Percentiles rank a stretch among this genome's conserved stretches.
Conservation (phyloP, 140 eudicot species). For the Ambrosia hybrid region DNA sequence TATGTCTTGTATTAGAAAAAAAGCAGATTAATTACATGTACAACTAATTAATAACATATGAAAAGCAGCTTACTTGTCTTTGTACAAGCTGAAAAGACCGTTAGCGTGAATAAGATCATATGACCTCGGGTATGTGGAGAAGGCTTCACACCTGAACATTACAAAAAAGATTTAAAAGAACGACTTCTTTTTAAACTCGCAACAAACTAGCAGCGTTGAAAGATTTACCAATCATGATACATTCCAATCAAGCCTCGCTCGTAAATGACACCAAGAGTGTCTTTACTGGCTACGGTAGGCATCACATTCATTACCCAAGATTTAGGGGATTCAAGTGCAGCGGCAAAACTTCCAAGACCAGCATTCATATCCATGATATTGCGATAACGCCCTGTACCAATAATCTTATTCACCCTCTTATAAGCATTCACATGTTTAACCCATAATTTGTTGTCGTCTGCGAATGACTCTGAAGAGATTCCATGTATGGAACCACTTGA, state of each 20-base stretch:
- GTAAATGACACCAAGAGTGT: conserved; percentile 58
- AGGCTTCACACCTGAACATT: conserved; percentile 64
- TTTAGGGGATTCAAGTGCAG: conserved; percentile 57
- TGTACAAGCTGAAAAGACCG: conserved; percentile 63
- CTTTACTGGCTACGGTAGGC: conserved; percentile 65
- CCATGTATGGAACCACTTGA: conserved; percentile 52
- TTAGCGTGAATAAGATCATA: conserved; percentile 64
- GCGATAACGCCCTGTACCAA: conserved; percentile 59
- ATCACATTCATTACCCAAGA: conserved; percentile 80
- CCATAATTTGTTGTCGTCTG: conserved; percentile 59
- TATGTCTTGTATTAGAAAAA: background rate
- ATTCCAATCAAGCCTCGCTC: conserved; percentile 74
- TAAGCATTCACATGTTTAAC: conserved; percentile 55
- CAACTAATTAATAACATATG: background rate
- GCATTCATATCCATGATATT: conserved; percentile 78
- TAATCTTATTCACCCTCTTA: conserved; percentile 57
- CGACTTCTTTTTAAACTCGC: too few species aligned
- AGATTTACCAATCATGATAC: conserved; percentile 72
- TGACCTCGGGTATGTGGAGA: conserved; percentile 67
- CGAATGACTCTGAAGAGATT: conserved; percentile 44
- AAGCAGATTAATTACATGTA: background rate
- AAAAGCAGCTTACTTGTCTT: conserved; percentile 49
- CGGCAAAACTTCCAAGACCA: conserved; percentile 75
- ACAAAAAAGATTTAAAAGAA: background rate
- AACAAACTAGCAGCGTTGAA: background rate